phyloP scores from a whole-genome alignment of 2,329 filamentous ascomycete genomes.

The Aureobasidium leucospermi region DNA sequence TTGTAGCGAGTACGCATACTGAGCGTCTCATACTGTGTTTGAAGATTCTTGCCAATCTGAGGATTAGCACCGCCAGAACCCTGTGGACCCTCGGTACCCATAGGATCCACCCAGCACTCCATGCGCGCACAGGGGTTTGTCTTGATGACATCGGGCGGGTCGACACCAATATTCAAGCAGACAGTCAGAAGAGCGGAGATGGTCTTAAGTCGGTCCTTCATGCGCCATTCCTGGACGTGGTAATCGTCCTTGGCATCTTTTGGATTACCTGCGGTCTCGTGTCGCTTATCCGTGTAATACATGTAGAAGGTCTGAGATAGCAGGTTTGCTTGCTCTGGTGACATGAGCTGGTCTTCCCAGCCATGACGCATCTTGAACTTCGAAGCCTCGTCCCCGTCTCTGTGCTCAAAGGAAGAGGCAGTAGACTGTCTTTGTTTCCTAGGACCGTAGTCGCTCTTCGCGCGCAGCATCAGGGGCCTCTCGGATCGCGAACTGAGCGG shows the following conservation, averaged over 20 bases:
- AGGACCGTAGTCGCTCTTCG: constrained; percentile 48
- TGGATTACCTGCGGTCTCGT: constrained; percentile 87
- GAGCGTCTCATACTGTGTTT: constrained; percentile 91
- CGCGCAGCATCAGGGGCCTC: constrained; percentile 36
- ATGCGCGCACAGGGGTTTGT: constrained; percentile 88
- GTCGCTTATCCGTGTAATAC: constrained; percentile 98
- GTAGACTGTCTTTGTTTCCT: constrained; percentile 15
- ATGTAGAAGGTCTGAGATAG: constrained; percentile 94
- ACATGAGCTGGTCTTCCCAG: constrained; percentile 88
- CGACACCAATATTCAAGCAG: constrained; percentile 94
- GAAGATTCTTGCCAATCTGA: constrained; percentile 91
- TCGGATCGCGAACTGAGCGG: not conserved
- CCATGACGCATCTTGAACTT: constrained; percentile 62
- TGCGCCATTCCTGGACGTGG: constrained; percentile 83
- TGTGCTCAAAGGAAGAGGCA: constrained; percentile 18
- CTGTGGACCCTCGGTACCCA: constrained; percentile 62
- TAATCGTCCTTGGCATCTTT: constrained; percentile 39
- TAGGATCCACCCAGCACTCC: constrained; percentile 95
- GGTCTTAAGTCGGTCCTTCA: constrained; percentile 93
- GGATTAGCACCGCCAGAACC: constrained; percentile 50
- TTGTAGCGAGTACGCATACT: constrained; percentile 96
- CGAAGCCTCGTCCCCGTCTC: constrained; percentile 28
- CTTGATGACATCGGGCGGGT: constrained; percentile 93
- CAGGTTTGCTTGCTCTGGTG: constrained; percentile 78
- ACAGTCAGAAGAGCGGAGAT: constrained; percentile 91